Conservation (phyloP, 768 basidiomycete genomes). For the Russula sp. region DNA sequence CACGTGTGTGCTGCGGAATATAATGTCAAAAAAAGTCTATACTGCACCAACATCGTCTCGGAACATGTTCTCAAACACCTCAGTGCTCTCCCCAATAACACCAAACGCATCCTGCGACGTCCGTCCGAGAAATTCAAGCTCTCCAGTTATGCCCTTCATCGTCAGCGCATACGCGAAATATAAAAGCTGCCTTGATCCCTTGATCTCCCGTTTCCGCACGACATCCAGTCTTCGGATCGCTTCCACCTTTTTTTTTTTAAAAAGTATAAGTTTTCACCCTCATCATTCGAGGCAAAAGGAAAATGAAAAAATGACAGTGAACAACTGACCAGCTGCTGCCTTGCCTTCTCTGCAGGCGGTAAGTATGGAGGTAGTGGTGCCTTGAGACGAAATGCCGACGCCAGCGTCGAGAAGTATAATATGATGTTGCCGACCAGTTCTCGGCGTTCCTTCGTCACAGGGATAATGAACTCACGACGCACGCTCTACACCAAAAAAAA, state of each 20-base stretch:
- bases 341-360: conserved; percentile 85
- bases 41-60: conserved; percentile 18
- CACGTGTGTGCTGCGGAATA: too few species aligned
- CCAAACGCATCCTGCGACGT: conserved; percentile 90
- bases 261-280: background rate
- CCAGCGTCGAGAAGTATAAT: conserved; percentile 78
- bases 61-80: conserved; percentile 84
- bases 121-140: conserved; percentile 77
- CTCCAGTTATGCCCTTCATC: conserved; percentile 91
- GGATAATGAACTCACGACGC: conserved; percentile 81
- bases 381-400: conserved; percentile 78
- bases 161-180: conserved; percentile 93
- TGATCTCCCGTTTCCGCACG: conserved; percentile 77
- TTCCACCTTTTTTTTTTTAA: conserved; percentile 57
- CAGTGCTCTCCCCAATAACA: conserved; percentile 77
- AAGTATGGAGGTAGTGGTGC: conserved; percentile 95
- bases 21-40: too few species aligned
- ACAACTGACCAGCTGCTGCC: conserved; percentile 66
- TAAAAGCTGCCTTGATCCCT: conserved; percentile 79
- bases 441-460: conserved; percentile 82
- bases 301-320: background rate
- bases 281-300: background rate
- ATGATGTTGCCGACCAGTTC: conserved; percentile 97
- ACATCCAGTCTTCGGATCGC: conserved; percentile 84
- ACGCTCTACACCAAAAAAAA: conserved; percentile 55